Conservation (phyloP, 139 green algal species). For the Haematococcus lacustris region DNA sequence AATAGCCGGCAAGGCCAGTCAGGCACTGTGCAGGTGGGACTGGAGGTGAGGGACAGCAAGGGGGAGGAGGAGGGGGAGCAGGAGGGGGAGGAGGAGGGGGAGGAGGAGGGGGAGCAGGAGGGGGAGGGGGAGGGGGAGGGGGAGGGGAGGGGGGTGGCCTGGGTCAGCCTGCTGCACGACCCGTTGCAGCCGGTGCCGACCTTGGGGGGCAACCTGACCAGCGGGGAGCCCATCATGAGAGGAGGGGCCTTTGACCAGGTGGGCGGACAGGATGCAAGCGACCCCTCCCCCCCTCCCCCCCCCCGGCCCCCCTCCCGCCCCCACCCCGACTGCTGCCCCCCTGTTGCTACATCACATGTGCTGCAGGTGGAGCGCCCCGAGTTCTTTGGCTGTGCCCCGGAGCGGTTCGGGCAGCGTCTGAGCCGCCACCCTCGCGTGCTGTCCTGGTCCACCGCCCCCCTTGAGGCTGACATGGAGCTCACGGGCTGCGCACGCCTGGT, state of each 20-base stretch:
- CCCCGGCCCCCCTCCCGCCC: neutral
- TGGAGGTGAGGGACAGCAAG: too few species aligned
- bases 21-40: too few species aligned
- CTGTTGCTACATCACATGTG: neutral
- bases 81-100: too few species aligned
- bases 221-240: conserved; percentile 11
- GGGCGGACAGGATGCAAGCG: neutral
- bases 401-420: neutral
- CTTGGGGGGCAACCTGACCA: conserved; percentile 13
- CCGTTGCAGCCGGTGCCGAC: conserved; percentile 5
- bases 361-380: conserved; percentile 8
- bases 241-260: conserved; percentile 14
- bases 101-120: too few species aligned
- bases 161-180: neutral
- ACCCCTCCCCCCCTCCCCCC: neutral
- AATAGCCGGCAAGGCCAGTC: too few species aligned
- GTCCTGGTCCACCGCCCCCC: neutral
- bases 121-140: too few species aligned
- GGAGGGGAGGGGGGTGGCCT: too few species aligned
- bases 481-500: neutral
- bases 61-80: too few species aligned
- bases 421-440: neutral
- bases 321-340: neutral
- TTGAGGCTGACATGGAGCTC: neutral
- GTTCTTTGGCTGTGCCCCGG: conserved; percentile 10